Conservation (phyloP, 73 alveolate genomes). For the Strombidium stylifer region DNA sequence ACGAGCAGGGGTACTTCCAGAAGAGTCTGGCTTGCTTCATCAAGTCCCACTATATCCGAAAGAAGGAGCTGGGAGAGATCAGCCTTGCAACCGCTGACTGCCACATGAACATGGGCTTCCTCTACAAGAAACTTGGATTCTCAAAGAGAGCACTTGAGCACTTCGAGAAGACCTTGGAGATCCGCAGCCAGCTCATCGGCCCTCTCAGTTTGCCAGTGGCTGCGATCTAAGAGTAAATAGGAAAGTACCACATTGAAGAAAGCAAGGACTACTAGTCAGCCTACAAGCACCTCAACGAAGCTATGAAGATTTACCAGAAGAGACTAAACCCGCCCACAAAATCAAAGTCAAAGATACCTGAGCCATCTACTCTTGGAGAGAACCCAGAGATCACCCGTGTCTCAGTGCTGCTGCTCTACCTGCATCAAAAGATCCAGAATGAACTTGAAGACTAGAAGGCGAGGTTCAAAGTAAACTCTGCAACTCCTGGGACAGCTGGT, state of each 20-base stretch:
- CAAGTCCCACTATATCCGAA: constrained; percentile 15
- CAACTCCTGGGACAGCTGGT: neutral
- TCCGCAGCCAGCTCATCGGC: constrained; percentile 26
- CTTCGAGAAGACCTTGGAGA: constrained; percentile 14
- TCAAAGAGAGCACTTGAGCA: neutral
- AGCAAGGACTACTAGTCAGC: neutral
- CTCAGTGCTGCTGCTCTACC: constrained; percentile 7
- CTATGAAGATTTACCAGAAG: constrained; percentile 29
- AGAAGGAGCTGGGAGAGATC: constrained; percentile 9
- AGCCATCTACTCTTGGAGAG: too few species aligned
- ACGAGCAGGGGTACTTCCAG: constrained; percentile 6
- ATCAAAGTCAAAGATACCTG: too few species aligned
- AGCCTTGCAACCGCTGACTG: constrained; percentile 33
- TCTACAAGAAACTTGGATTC: constrained; percentile 12
- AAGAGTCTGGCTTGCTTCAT: constrained; percentile 42
- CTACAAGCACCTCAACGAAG: constrained; percentile 5
- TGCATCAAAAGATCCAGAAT: constrained; percentile 7
- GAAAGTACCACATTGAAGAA: constrained; percentile 27
- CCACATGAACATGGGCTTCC: constrained; percentile 29
- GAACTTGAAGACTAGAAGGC: constrained; percentile 29
- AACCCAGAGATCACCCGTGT: constrained; percentile 20
- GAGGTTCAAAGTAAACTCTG: too few species aligned
- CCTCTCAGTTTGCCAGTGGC: constrained; percentile 21
- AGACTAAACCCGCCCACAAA: constrained; percentile 3
- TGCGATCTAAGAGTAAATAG: constrained; percentile 15